Base-by-base conservation (phyloP, 202 grass and related monocot species). In the Brachypodium distachyon region DNA sequence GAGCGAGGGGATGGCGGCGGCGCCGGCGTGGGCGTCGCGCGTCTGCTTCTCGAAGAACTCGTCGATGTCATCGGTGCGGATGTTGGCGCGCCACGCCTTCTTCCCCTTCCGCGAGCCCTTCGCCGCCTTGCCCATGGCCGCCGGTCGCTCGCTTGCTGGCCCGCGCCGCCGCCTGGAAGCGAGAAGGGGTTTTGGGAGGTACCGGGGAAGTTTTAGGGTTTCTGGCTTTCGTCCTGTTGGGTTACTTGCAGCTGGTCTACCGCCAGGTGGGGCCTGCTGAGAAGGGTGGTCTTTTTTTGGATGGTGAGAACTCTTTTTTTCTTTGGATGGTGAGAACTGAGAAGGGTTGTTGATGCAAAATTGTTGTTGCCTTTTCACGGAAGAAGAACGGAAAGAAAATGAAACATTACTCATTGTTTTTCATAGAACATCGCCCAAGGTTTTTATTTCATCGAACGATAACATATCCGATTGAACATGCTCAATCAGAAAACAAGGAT, bases 41-140 rank as follows among this genome's bases (percentile, higher is more conserved):
- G 89, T 99, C 85, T 87, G 77, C 81, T 96, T 86, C 81, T 99
- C 89, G 77, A 85, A 87, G 81, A 90, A 99, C 7, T 90, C 92
- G 7, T 91, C 83, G 78, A 99, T 89, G 81, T 99, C 96, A 38
- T 91, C 85, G 2, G 96, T 99, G 69, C 75, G 33, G 87, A 99
- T 99, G 85, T 99, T 99, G 49, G 91, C 59, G 14, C 96, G 87
- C 96, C 96, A 99, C 19, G 92, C 96, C 87, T 99, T 99, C 89
- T 99, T 99, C 48, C 96, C 96, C 52, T 92, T 98, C 66, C 96
- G 84, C 49, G 91, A 95, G 3, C 85, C 80, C 81, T 93, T 99
- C 27, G 89, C 76, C 18, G 71, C 82, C 80, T 92, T 99, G 38
- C 96, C 96, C 92, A 94, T 98, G 27, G 17, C 61, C 41, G 43